Conservation (phyloP, 768 basidiomycete genomes). For the Tricholoma furcatifolium region DNA sequence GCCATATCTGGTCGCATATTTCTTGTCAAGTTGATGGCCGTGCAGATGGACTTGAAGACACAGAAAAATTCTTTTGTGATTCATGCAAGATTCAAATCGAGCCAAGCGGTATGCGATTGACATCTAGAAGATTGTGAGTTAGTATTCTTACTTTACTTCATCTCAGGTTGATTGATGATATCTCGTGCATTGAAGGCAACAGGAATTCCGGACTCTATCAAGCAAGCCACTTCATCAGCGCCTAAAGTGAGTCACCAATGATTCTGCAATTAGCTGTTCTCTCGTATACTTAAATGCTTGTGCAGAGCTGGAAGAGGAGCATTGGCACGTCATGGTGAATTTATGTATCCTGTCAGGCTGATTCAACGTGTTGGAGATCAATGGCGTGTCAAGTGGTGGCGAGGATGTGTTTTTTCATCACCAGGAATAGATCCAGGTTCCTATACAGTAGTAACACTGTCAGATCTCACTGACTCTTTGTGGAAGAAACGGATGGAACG, state of each 20-base stretch:
- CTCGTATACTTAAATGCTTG: neutral
- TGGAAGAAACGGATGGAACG: neutral
- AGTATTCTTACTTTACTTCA: neutral
- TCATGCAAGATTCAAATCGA: slow-evolving; percentile 3
- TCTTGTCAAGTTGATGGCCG: slow-evolving; percentile 25
- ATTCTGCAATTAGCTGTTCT: neutral
- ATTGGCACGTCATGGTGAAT: slow-evolving; percentile 13
- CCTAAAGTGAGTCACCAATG: neutral
- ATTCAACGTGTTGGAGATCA: slow-evolving; percentile 6
- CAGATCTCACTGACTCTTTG: neutral
- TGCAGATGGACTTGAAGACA: slow-evolving; percentile 14
- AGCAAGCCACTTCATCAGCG: neutral
- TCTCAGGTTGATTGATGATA: neutral
- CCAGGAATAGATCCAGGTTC: neutral
- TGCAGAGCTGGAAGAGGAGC: slow-evolving; percentile 19
- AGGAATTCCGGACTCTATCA: no score
- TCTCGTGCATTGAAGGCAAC: no score
- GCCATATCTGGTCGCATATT: slow-evolving; percentile 23
- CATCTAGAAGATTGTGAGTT: neutral
- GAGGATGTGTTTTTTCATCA: neutral
- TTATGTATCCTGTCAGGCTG: slow-evolving; percentile 25
- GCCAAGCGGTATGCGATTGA: neutral
- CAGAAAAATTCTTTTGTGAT: slow-evolving; percentile 17
- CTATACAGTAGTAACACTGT: neutral
- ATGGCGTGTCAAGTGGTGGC: slow-evolving; percentile 20